phyloP scores from a whole-genome alignment of 768 basidiomycete genomes.

The Rhodotorula toruloides region DNA sequence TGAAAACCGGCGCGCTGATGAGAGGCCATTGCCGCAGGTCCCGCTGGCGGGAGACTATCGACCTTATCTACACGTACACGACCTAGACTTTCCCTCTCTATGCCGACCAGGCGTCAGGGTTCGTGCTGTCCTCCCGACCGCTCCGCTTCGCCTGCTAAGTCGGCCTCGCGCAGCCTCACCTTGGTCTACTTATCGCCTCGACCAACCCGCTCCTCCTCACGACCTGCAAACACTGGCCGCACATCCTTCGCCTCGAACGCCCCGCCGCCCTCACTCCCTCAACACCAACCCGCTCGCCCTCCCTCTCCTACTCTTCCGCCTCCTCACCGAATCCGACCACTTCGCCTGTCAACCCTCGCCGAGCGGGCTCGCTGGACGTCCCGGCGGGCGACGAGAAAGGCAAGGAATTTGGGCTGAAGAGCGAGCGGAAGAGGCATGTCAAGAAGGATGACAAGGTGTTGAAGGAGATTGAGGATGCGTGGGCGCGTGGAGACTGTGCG shows the following conservation, averaged over 20 bases:
- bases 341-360: background rate
- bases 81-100: conserved; percentile 55
- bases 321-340: background rate
- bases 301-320: background rate
- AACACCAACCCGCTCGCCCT: background rate
- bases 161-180: conserved; percentile 44
- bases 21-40: conserved; percentile 53
- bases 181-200: conserved; percentile 69
- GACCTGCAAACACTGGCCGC: conserved; percentile 74
- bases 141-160: background rate
- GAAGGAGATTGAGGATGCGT: conserved; percentile 17
- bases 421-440: conserved; percentile 36
- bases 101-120: conserved; percentile 66
- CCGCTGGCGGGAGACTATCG: conserved; percentile 78
- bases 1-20: background rate
- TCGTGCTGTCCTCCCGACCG: background rate
- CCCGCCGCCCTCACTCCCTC: background rate
- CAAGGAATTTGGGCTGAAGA: conserved; percentile 33
- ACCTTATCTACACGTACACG: conserved; percentile 95
- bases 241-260: conserved; percentile 64
- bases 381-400: background rate
- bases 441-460: conserved; percentile 35
- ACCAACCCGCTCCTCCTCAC: conserved; percentile 83
- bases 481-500: conserved; percentile 36
- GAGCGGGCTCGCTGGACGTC: background rate